phyloP scores from a whole-genome alignment of 2,329 filamentous ascomycete species.

The Colletotrichum sublineola region DNA sequence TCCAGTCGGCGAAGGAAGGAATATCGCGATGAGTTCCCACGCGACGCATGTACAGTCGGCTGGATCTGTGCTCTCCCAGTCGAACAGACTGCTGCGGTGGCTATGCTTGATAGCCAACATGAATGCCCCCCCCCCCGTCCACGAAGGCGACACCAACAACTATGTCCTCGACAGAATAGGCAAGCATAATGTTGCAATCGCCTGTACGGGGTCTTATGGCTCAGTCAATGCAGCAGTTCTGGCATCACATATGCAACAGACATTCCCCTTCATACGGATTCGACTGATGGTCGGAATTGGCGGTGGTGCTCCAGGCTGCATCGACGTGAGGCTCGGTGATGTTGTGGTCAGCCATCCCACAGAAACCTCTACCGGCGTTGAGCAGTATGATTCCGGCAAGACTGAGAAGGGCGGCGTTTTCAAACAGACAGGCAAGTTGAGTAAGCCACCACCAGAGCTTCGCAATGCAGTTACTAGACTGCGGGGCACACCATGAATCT shows the following conservation, averaged over 20 bases:
- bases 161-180: constrained; percentile 15
- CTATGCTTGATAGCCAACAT: constrained; percentile 44
- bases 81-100: constrained; percentile 41
- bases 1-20: neutral
- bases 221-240: neutral
- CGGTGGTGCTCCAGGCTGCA: neutral
- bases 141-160: constrained; percentile 5
- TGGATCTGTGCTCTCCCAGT: constrained; percentile 44
- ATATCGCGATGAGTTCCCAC: neutral
- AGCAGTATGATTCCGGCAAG: too few species aligned
- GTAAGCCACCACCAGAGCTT: too few species aligned
- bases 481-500: too few species aligned
- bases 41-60: constrained; percentile 41
- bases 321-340: constrained; percentile 14
- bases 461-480: too few species aligned
- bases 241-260: constrained; percentile 39
- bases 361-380: neutral
- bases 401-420: too few species aligned
- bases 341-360: constrained; percentile 38
- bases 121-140: neutral
- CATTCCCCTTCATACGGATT: constrained; percentile 33
- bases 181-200: constrained; percentile 27
- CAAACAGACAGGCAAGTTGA: too few species aligned
- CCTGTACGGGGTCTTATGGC: constrained; percentile 29
- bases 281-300: neutral